Conservation (phyloP, 441 rosid genomes). For the Adansonia madagascariensis region DNA sequence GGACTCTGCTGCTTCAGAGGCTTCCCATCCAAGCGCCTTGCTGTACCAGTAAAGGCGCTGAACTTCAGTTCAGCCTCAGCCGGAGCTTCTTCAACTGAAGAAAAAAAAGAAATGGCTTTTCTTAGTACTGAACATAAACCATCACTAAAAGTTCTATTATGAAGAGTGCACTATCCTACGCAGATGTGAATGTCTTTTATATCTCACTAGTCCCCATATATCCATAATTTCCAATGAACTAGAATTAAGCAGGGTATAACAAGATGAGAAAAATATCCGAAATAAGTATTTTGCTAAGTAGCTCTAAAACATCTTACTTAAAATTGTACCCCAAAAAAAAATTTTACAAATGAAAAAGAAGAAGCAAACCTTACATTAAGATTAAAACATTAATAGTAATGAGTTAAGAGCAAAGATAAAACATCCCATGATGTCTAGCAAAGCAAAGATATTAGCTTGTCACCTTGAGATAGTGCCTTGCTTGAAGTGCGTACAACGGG, state of each 20-base stretch:
- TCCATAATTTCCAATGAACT: not conserved
- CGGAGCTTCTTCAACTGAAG: conserved; percentile 68
- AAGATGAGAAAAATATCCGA: not conserved
- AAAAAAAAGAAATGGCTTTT: conserved; percentile 24
- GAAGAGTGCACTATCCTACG: not conserved
- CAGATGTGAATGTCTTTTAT: not conserved
- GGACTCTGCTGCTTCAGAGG: conserved; percentile 53
- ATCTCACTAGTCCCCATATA: not conserved
- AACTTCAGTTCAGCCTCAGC: conserved; percentile 67
- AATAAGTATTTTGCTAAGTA: not conserved
- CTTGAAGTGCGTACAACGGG: conserved; percentile 47
- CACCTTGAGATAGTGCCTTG: conserved; percentile 67
- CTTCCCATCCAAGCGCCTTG: conserved; percentile 89
- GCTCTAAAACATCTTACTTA: not conserved
- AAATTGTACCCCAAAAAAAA: not conserved
- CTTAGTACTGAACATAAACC: conserved; percentile 15
- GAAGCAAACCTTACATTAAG: not conserved
- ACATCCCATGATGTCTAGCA: not conserved
- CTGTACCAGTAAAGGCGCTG: conserved; percentile 79
- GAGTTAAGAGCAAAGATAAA: not conserved
- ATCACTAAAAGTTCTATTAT: not conserved
- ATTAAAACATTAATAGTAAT: not conserved
- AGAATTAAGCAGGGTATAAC: not conserved
- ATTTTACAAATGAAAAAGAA: not conserved
- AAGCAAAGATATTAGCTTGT: not conserved